Evolutionary conservation across 768 basidiomycete genomes (phyloP), one percentile per base, ranked within the genome.

Genomic region (Suillus occidentalis): DNA sequence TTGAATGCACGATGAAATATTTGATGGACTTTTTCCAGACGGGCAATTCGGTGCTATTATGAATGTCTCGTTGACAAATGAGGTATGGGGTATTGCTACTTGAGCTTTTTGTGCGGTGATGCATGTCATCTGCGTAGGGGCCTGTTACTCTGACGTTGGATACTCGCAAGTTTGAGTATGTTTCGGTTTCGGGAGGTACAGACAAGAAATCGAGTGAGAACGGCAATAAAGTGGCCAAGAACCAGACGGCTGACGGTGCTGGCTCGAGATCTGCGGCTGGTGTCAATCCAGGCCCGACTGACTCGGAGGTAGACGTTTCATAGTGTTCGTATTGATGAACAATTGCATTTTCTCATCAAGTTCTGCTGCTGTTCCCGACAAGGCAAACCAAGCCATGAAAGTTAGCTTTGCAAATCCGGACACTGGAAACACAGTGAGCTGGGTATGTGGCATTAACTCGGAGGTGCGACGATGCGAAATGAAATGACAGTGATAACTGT

Each of bases 1-100:
- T 45, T 68, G 62, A 60, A 5, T 37, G n/a, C 18, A 25, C 6
- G 18, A 18, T 28, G 28, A 10, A n/a, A 60, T 59, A 45, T 40
- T 25, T 64, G 3, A 53, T 7, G 12, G 14, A 31, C 13, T 36
- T 31, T 28, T 43, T 62, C 62, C 66, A 96, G 95, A 98, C 75
- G 95, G 95, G n/a, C 83, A 81, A 69, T 97, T 98, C 73, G 95
- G 95, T 39, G 95, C 95, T 6, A 97, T 97, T 95, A 98, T 98
- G 95, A 85, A 88, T 64, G 93, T 98, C 61, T 86, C 81, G 66
- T 77, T 97, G 63, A 89, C 85, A 25, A 98, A 98, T 73, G 95
- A 98, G 80, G 94, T 92, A 75, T 47, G 81, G 70, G 47, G 42
- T 57, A 20, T 55, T 49, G 28, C 57, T 63, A 58, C 37, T 62